These are phyloP conservation scores for Ceratobasidium sp. DNA, from an alignment of 1,284 basidiomycete species.

Conservation along the genomic window DNA sequence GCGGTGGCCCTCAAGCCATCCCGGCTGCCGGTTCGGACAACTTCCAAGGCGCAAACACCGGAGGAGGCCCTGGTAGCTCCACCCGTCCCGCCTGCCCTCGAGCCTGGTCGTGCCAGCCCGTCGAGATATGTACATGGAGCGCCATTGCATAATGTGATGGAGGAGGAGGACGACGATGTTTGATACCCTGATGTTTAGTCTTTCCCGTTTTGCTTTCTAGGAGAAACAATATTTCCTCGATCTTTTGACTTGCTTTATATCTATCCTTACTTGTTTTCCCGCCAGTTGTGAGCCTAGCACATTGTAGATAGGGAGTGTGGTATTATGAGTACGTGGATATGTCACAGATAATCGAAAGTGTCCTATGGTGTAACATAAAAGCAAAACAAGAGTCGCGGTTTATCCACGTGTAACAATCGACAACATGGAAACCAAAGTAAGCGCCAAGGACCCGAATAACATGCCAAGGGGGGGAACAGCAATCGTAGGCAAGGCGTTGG, in stretches of 20 bases:
- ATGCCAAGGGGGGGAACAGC: not conserved
- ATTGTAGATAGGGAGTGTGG: not conserved
- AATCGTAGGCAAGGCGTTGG: not conserved
- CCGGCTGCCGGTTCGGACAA: slow-evolving; percentile 46
- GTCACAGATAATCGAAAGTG: slow-evolving; percentile 1
- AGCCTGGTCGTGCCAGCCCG: slow-evolving; percentile 59
- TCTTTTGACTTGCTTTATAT: not conserved
- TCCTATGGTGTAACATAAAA: not conserved
- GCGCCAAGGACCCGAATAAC: slow-evolving; percentile 14
- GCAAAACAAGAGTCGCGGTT: not conserved
- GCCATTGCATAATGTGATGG: slow-evolving; percentile 83
- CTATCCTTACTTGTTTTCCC: not conserved
- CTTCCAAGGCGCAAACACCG: not conserved
- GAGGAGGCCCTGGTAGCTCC: slow-evolving; percentile 24
- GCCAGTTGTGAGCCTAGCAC: not conserved
- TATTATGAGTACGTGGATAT: slow-evolving; percentile 8
- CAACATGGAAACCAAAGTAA: not conserved
- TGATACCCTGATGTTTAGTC: slow-evolving; percentile 3
- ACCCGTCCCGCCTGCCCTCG: slow-evolving; percentile 29
- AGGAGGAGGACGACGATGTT: slow-evolving; percentile 72
- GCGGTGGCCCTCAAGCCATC: slow-evolving; percentile 39
- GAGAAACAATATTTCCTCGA: not conserved
- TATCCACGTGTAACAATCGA: not conserved
- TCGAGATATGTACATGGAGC: slow-evolving; percentile 84
- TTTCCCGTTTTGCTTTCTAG: not conserved